Conservation (phyloP, 2,329 filamentous ascomycete genomes). For the Tolypocladium ovalisporum region DNA sequence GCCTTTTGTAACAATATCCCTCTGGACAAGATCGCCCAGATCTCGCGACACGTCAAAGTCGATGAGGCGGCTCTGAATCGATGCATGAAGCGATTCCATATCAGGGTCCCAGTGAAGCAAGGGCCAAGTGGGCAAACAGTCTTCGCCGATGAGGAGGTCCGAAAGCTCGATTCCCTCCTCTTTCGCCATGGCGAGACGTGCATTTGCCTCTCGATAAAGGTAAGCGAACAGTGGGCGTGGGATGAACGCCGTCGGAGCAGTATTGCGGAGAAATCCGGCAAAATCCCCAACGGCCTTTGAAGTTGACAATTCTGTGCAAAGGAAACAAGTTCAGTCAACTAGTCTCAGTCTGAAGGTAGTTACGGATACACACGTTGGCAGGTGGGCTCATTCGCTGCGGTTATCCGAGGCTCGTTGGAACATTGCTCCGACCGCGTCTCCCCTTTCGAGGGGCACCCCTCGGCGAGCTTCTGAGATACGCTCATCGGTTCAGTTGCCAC, state of each 20-base stretch:
- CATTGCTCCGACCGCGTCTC: no score
- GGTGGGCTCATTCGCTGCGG: neutral
- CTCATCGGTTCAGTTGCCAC: neutral
- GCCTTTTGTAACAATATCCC: constrained; percentile 13
- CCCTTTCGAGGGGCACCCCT: neutral
- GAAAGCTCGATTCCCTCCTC: constrained; percentile 4
- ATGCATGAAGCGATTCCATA: constrained; percentile 10
- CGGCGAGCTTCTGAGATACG: neutral
- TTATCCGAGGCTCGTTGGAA: neutral
- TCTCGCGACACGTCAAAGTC: constrained; percentile 7
- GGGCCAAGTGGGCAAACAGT: constrained; percentile 19
- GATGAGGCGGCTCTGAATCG: constrained; percentile 13
- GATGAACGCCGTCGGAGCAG: constrained; percentile 12
- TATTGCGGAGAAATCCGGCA: constrained; percentile 6
- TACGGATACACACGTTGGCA: neutral
- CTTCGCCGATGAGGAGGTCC: constrained; percentile 13
- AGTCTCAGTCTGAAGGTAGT: neutral
- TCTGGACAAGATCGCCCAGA: constrained; percentile 9
- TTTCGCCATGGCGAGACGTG: constrained; percentile 11
- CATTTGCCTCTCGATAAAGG: constrained; percentile 11
- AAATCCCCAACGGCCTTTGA: neutral
- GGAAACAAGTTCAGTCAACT: neutral
- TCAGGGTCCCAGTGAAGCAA: constrained; percentile 13
- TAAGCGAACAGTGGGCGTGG: constrained; percentile 8
- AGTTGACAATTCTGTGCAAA: neutral